These are phyloP conservation scores for Macrolepiota fuliginosa DNA, from an alignment of 768 basidiomycete genomes.

Conservation along the genomic window DNA sequence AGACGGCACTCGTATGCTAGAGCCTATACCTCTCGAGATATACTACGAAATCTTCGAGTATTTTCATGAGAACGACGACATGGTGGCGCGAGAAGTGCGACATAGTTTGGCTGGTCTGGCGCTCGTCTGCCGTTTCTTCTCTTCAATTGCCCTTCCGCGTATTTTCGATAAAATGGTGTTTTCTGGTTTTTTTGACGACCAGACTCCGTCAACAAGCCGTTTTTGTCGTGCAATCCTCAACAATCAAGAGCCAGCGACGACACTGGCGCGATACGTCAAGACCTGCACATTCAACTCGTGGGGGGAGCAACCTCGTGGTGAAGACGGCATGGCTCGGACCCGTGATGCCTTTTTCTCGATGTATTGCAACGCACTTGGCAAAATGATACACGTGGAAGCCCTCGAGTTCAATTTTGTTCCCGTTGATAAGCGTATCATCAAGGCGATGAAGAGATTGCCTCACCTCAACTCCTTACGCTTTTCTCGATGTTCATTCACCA, in stretches of 20 bases:
- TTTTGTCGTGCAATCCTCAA: slow-evolving; percentile 28
- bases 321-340: background rate
- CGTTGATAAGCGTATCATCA: slow-evolving; percentile 3
- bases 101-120: slow-evolving; percentile 29
- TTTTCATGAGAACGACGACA: slow-evolving; percentile 21
- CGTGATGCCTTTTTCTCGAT: slow-evolving; percentile 12
- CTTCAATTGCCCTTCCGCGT: slow-evolving; percentile 33
- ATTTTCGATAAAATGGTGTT: slow-evolving; percentile 34
- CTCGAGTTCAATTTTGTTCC: background rate
- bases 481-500: background rate
- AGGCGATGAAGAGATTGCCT: background rate
- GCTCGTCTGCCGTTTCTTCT: slow-evolving; percentile 42
- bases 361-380: slow-evolving; percentile 11
- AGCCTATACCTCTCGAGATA: slow-evolving; percentile 42
- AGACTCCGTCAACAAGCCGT: slow-evolving; percentile 7
- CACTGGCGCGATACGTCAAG: slow-evolving; percentile 29
- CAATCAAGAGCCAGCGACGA: slow-evolving; percentile 23
- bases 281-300: slow-evolving; percentile 19
- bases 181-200: slow-evolving; percentile 7
- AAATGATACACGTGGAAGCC: slow-evolving; percentile 2
- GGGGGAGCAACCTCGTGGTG: background rate
- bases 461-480: background rate
- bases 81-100: slow-evolving; percentile 17
- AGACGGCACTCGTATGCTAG: slow-evolving; percentile 10
- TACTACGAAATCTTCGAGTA: slow-evolving; percentile 40